Base-by-base conservation (phyloP, 1,139 yeast species). In the Suhomyces chickasaworum region DNA sequence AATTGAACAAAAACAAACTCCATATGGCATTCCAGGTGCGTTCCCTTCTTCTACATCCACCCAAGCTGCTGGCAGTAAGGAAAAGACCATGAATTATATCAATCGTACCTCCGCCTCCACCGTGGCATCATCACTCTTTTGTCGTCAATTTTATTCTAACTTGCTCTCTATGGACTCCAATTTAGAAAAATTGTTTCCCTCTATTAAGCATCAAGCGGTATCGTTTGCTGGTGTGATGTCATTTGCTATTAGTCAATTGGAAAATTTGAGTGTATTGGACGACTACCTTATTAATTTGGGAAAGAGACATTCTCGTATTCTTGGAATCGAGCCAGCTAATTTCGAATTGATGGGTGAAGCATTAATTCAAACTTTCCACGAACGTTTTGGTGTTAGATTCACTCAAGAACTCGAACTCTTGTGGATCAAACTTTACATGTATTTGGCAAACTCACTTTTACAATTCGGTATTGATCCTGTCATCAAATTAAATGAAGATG, bases 281-380 rank as follows among this genome's bases (percentile, higher is more conserved):
- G 86, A 78, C 39, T 84, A 83, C 50, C 68, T 88, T 42, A 72
- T 71, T 42, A 78, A 79, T 41, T 68, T 88, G 53, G 95, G 93
- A 2, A 86, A 86, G 62, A 72, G 89, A 46, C 96, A 88, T 61
- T 71, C 89, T 3, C 71, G 96, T 52, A 83, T 88, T 42, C 71
- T 88, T 53, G 89, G 88, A 12, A 85, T 87, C 41, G 90, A 85
- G 53, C 81, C 89, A 0, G 76, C 77, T 7, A 85, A 84, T 61
- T 88, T 84, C 59, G 89, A 86, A 61, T 66, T 84, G 39, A 85
- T 89, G 85, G 96, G 96, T 1, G 81, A 81, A 51, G 95, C 95
- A 0, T 71, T 89, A 44, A 72, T 88, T 48, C 80, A 79, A 54
- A 88, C 96, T 1, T 81, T 88, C 57, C 80, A 81, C 56, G 93